These are phyloP conservation scores for Scutellaria galericulata DNA, from an alignment of 257 asterid genomes.

Conservation along the genomic window DNA sequence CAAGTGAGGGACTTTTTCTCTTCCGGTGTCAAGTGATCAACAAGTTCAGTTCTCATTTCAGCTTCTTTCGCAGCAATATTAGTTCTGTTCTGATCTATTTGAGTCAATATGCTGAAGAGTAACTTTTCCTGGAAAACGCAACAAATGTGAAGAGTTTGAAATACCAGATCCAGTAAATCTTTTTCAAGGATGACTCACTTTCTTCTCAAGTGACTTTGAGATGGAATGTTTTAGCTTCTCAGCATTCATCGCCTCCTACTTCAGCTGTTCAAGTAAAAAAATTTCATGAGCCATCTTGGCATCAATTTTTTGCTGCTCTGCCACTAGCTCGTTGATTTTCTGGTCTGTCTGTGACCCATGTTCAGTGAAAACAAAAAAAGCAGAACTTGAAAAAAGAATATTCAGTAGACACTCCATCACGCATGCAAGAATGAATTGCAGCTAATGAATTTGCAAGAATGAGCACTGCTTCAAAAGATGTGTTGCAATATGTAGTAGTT, in stretches of 20 bases:
- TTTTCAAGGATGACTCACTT: conserved; percentile 52
- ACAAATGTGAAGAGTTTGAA: conserved; percentile 27
- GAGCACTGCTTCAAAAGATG: conserved; percentile 8
- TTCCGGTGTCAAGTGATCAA: conserved; percentile 92
- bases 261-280: conserved; percentile 82
- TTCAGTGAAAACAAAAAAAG: conserved; percentile 62
- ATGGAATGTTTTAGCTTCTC: conserved; percentile 84
- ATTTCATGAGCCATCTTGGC: conserved; percentile 68
- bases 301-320: conserved; percentile 88
- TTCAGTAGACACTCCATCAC: background rate
- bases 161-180: conserved; percentile 9
- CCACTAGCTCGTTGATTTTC: conserved; percentile 84
- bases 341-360: conserved; percentile 80
- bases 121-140: conserved; percentile 72
- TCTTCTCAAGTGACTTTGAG: conserved; percentile 80
- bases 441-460: background rate
- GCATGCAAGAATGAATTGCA: conserved; percentile 17
- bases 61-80: conserved; percentile 77
- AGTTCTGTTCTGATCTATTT: conserved; percentile 84
- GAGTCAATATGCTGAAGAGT: conserved; percentile 74
- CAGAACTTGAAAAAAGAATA: conserved; percentile 26
- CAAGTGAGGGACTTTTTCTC: conserved; percentile 85
- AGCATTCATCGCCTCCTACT: conserved; percentile 73
- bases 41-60: conserved; percentile 97
- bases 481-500: background rate